Base-by-base conservation (phyloP, 2,329 filamentous ascomycete species). In the Aaosphaeria pasadenensis region DNA sequence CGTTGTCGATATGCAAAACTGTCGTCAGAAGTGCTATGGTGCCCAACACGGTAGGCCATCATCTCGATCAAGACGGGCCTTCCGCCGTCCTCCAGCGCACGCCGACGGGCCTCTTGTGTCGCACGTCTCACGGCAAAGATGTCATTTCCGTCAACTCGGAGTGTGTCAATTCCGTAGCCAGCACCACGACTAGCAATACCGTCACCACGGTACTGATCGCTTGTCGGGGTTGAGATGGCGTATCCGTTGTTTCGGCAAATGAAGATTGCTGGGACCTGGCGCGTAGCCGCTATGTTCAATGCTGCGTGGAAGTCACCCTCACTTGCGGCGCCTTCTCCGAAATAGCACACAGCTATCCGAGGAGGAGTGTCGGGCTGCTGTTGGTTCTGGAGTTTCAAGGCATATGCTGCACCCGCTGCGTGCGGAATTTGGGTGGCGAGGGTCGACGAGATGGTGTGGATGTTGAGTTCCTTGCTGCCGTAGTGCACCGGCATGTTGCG, bases 401-500 rank as follows among this genome's bases (percentile, higher is more conserved):
- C 91, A 59, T 96, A 95, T 1, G 89, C 91, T 5, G 90, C 89
- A 4, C 91, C 91, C 0, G 88, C 82, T 0, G 91, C 91, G 59
- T 96, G 91, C 0, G 91, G 91, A 42, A 96, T 86, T 66, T 96
- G 91, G 0, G 91, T 96, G 13, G 89, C 91, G 11, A 96, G 73
- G 0, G 91, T 86, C 1, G 89, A 95, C 33, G 88, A 89, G 44
- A 96, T 88, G 5, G 91, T 91, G 69, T 95, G 89, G 63, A 96
- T 91, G 59, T 96, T 90, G 48, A 95, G 77, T 54, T 89, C 85
- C 48, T 79, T 83, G 69, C 87, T 91, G 42, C 91, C 91, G 63
- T 97, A 99, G 72, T 99, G 94, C 11, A 97, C 89, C 1, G 94
- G 94, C 94, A 99, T 99, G 63, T 96, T 97, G 53, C 92, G 84